These are phyloP conservation scores for Candida awuae DNA, from an alignment of 805 yeast species.

Conservation along the genomic window DNA sequence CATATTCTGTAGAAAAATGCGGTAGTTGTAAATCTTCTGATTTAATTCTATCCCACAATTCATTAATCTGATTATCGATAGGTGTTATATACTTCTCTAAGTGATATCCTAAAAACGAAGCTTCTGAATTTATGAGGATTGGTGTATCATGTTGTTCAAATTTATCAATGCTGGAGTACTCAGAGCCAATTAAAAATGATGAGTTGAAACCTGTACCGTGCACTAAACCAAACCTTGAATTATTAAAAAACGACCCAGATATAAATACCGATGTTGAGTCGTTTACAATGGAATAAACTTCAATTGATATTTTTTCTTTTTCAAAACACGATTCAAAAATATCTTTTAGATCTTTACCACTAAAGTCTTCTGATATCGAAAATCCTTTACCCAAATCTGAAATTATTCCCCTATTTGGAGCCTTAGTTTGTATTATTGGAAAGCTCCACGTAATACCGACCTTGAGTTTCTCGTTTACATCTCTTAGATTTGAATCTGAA, in stretches of 20 bases:
- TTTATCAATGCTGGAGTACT: conserved; percentile 19
- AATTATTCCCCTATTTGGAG: conserved; percentile 37
- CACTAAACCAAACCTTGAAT: conserved; percentile 45
- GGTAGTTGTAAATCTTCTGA: conserved; percentile 5
- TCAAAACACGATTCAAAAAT: conserved; percentile 29
- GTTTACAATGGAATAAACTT: conserved; percentile 44
- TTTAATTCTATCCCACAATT: conserved; percentile 1
- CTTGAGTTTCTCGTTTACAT: conserved; percentile 24
- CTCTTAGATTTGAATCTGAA: neutral
- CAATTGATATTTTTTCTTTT: conserved; percentile 24
- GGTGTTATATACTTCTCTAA: conserved; percentile 27
- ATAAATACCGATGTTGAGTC: conserved; percentile 59
- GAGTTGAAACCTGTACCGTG: conserved; percentile 64
- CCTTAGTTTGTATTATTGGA: conserved; percentile 36
- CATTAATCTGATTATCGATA: conserved; percentile 1
- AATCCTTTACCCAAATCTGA: conserved; percentile 58
- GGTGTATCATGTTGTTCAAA: neutral
- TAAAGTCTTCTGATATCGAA: conserved; percentile 35
- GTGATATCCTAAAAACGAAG: conserved; percentile 45
- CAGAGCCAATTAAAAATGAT: conserved; percentile 32
- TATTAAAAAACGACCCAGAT: conserved; percentile 34
- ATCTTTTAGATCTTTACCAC: conserved; percentile 33
- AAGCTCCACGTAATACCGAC: conserved; percentile 53
- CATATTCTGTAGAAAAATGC: conserved; percentile 10
- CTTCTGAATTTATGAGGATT: conserved; percentile 37